Conservation (phyloP, 1,139 yeast genomes). For the Protomyces lactucae-debilis region DNA sequence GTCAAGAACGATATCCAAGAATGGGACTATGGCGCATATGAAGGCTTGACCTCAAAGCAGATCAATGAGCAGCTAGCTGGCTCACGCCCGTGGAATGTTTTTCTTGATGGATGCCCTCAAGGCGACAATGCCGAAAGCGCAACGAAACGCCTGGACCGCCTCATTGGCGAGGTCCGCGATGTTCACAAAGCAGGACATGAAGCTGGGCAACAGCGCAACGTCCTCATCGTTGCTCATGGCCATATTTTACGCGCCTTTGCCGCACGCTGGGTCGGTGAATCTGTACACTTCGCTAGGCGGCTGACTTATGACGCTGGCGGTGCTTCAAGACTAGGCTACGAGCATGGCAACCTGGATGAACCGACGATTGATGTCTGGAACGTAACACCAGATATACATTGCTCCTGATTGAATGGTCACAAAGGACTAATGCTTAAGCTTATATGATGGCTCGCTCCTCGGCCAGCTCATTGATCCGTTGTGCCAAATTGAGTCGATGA, state of each 20-base stretch:
- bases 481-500: slow-evolving; percentile 60
- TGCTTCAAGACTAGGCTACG: slow-evolving; percentile 67
- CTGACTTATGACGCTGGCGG: slow-evolving; percentile 92
- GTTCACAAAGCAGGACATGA: slow-evolving; percentile 59
- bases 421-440: neutral
- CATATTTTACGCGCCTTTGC: slow-evolving; percentile 86
- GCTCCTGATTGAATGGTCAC: neutral
- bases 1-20: slow-evolving; percentile 66
- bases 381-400: neutral
- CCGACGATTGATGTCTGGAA: slow-evolving; percentile 26
- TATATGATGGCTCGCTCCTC: slow-evolving; percentile 49
- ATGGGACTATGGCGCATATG: slow-evolving; percentile 96
- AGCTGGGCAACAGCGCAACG: slow-evolving; percentile 57
- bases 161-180: slow-evolving; percentile 52
- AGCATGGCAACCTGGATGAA: slow-evolving; percentile 75
- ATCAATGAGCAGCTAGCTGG: slow-evolving; percentile 59
- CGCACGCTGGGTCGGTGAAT: slow-evolving; percentile 72
- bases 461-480: slow-evolving; percentile 60
- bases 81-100: slow-evolving; percentile 64
- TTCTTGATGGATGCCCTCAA: slow-evolving; percentile 89
- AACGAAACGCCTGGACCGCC: slow-evolving; percentile 61
- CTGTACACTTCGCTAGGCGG: slow-evolving; percentile 62
- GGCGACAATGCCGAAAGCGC: slow-evolving; percentile 71
- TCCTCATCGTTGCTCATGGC: slow-evolving; percentile 85
- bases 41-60: slow-evolving; percentile 69